phyloP scores from a whole-genome alignment of 2,329 filamentous ascomycete genomes.

The Lomentospora prolificans region DNA sequence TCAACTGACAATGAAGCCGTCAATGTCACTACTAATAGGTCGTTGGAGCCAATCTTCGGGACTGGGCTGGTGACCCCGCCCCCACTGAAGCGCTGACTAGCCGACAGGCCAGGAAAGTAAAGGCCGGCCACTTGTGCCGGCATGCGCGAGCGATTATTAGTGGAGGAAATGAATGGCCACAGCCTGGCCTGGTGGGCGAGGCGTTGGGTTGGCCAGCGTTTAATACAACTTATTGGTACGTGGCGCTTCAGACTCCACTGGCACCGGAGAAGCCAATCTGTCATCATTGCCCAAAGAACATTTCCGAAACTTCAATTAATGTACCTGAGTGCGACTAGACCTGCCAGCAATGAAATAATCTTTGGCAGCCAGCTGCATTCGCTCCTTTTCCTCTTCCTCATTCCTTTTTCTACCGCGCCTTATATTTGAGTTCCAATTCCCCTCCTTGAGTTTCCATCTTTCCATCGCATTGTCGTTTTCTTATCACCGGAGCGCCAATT shows the following conservation, averaged over 20 bases:
- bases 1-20: too few species aligned
- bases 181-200: background rate
- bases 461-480: background rate
- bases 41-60: too few species aligned
- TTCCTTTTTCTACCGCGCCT: background rate
- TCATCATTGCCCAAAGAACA: background rate
- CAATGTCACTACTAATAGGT: too few species aligned
- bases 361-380: background rate
- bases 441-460: background rate
- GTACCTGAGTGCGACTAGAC: too few species aligned
- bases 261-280: conserved; percentile 1
- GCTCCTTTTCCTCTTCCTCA: background rate
- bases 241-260: background rate
- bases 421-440: background rate
- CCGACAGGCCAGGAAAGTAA: too few species aligned
- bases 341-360: too few species aligned
- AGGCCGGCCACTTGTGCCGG: too few species aligned
- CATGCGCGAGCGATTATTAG: background rate
- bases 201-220: background rate
- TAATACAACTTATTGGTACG: background rate
- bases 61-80: too few species aligned
- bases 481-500: background rate
- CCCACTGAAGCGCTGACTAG: too few species aligned
- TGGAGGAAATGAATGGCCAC: background rate
- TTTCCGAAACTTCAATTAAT: too few species aligned